A percentile compares a stretch with the other conserved stretches of the same genome.
Evolutionary conservation across 345 rosid genomes (phyloP).

Genomic region (Reutealis trisperma): DNA sequence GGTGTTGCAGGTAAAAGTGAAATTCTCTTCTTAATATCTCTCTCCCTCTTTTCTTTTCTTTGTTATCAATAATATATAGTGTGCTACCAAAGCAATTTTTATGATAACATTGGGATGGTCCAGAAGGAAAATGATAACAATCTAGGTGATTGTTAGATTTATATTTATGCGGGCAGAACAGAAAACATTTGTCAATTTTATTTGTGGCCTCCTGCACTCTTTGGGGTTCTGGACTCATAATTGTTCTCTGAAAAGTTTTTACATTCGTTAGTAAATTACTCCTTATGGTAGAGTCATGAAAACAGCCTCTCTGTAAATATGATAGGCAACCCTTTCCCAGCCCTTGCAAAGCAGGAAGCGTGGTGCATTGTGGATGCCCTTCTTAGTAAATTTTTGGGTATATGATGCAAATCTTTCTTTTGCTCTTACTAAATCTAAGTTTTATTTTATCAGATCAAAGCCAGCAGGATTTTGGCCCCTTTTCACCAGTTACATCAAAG

Average conservation of each 20-base stretch:
- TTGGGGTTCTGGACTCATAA: no score
- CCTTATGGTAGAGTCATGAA: not conserved
- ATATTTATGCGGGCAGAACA: not conserved
- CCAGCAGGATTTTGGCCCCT: slow-evolving; percentile 73
- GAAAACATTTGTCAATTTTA: not conserved
- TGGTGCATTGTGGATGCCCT: not conserved
- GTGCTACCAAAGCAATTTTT: not conserved
- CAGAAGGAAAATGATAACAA: not conserved
- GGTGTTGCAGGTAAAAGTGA: slow-evolving; percentile 68
- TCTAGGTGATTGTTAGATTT: not conserved
- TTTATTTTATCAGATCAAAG: slow-evolving; percentile 76
- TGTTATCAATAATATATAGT: not conserved
- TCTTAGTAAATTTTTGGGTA: not conserved
- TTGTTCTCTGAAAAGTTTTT: not conserved
- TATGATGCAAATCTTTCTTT: slow-evolving; percentile 3
- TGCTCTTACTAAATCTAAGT: slow-evolving; percentile 24
- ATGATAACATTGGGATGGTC: not conserved
- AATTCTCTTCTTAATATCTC: not conserved
- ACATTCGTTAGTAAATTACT: slow-evolving; percentile 6
- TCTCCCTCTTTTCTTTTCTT: not conserved
- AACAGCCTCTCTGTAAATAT: not conserved
- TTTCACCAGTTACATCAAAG: slow-evolving; percentile 76
- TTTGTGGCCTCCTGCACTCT: no score
- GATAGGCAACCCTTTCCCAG: not conserved
- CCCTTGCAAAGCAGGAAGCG: not conserved